phyloP scores from a whole-genome alignment of 305 asterid species.

The Fraxinus floribunda region DNA sequence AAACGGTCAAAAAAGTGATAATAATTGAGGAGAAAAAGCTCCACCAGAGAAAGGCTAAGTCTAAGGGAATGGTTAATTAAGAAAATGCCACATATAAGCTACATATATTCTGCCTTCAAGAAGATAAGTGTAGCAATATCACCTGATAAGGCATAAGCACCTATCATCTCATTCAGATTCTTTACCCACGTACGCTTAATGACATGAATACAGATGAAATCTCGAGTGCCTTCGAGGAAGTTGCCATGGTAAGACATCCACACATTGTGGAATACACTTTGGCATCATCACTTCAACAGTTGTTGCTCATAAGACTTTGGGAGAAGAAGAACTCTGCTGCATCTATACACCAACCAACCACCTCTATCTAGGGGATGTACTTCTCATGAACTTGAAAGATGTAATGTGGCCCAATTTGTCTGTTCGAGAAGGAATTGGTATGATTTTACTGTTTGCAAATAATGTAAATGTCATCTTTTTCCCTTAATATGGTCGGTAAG shows the following conservation, averaged over 20 bases:
- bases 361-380: constrained; percentile 26
- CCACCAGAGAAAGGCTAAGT: background rate
- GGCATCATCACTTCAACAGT: constrained; percentile 29
- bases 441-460: background rate
- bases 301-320: background rate
- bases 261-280: constrained; percentile 24
- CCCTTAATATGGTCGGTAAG: background rate
- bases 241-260: constrained; percentile 27
- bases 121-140: constrained; percentile 29
- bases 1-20: too few relatives aligned
- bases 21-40: too few relatives aligned
- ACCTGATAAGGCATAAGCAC: constrained; percentile 8
- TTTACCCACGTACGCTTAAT: background rate
- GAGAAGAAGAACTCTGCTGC: constrained; percentile 19
- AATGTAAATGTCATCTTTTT: background rate
- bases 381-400: constrained; percentile 19
- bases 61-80: constrained; percentile 22
- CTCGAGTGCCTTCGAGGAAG: constrained; percentile 26
- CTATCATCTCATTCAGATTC: background rate
- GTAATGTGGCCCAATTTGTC: constrained; percentile 24
- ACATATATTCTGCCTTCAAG: constrained; percentile 25
- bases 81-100: constrained; percentile 23
- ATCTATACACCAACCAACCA: constrained; percentile 26
- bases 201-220: constrained; percentile 1
- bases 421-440: constrained; percentile 29